Conservation (phyloP, 2,329 filamentous ascomycete species). For the Polychaeton citri region DNA sequence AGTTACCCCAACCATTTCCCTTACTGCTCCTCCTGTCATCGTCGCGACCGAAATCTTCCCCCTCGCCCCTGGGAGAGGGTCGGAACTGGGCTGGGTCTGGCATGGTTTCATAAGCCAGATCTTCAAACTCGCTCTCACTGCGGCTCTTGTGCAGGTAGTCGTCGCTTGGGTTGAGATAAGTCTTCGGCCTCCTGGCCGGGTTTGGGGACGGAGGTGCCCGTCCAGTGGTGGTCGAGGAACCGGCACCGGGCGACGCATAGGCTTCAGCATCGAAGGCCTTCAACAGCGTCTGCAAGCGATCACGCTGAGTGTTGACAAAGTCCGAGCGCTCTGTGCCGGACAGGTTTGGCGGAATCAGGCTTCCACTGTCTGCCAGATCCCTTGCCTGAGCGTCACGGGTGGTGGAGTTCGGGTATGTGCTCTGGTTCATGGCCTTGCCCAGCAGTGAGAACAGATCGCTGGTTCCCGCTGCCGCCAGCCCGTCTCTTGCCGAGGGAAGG, state of each 20-base stretch:
- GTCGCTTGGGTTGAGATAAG: neutral
- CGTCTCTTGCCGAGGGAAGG: constrained; percentile 56
- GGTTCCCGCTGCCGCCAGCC: constrained; percentile 29
- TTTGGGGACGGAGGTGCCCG: constrained; percentile 2
- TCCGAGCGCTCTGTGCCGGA: constrained; percentile 54
- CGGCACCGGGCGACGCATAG: constrained; percentile 5
- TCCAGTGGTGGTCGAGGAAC: neutral
- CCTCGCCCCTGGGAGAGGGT: constrained; percentile 1
- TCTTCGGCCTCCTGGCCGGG: neutral
- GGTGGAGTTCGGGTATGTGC: constrained; percentile 21
- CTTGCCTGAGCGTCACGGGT: constrained; percentile 29
- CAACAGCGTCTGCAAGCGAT: constrained; percentile 60
- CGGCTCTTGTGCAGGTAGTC: constrained; percentile 60
- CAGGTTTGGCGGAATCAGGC: constrained; percentile 58
- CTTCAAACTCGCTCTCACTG: constrained; percentile 77
- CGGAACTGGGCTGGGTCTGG: constrained; percentile 20
- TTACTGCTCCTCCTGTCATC: constrained; percentile 6
- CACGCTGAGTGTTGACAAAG: constrained; percentile 68
- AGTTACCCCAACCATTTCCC: constrained; percentile 20
- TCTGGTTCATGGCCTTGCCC: constrained; percentile 53
- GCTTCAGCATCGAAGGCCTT: constrained; percentile 71
- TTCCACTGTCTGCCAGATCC: constrained; percentile 44
- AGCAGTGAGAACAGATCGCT: constrained; percentile 67
- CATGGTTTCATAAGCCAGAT: constrained; percentile 23
- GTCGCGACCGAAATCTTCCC: constrained; percentile 1